Percentiles rank a stretch among this genome's conserved stretches.
Evolutionary conservation across 805 yeast species (phyloP).

Genomic region (Vanderwaltozyma tropicalis): DNA sequence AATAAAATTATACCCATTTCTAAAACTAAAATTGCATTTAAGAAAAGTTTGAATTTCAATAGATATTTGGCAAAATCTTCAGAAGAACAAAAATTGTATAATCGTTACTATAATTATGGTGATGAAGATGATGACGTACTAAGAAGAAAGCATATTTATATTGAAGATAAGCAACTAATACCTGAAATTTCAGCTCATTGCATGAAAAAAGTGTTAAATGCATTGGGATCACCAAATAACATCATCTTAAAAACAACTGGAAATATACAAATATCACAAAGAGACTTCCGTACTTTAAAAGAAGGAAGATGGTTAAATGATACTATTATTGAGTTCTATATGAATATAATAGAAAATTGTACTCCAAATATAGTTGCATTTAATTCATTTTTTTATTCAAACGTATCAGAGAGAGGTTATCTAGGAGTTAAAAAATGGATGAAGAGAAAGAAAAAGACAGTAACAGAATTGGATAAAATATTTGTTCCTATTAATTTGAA

Average conservation of each 20-base stretch:
- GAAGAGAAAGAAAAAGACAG: constrained; percentile 57
- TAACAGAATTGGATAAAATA: constrained; percentile 52
- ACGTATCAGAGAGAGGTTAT: constrained; percentile 63
- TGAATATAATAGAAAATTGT: constrained; percentile 31
- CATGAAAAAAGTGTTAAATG: constrained; percentile 14
- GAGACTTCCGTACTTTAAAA: constrained; percentile 62
- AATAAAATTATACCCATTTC: constrained; percentile 8
- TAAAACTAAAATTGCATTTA: not conserved
- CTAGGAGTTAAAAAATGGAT: constrained; percentile 78
- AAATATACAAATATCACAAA: constrained; percentile 47
- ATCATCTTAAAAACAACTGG: constrained; percentile 23
- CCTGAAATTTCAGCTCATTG: constrained; percentile 18
- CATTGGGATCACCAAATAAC: constrained; percentile 21
- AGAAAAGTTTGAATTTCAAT: constrained; percentile 13
- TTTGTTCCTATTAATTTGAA: constrained; percentile 76
- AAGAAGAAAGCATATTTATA: constrained; percentile 6
- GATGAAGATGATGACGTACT: constrained; percentile 28
- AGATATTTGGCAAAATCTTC: constrained; percentile 19
- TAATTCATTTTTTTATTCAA: constrained; percentile 81
- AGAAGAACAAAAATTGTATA: constrained; percentile 32
- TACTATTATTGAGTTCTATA: constrained; percentile 74
- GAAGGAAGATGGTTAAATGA: constrained; percentile 84
- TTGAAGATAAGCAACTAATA: constrained; percentile 14
- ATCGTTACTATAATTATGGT: constrained; percentile 32
- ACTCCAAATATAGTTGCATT: constrained; percentile 50